A percentile compares a stretch with the other conserved stretches of the same genome.
These are phyloP conservation scores for Posidonia oceanica DNA, from an alignment of 116 monocot species.

Conservation along the genomic window DNA sequence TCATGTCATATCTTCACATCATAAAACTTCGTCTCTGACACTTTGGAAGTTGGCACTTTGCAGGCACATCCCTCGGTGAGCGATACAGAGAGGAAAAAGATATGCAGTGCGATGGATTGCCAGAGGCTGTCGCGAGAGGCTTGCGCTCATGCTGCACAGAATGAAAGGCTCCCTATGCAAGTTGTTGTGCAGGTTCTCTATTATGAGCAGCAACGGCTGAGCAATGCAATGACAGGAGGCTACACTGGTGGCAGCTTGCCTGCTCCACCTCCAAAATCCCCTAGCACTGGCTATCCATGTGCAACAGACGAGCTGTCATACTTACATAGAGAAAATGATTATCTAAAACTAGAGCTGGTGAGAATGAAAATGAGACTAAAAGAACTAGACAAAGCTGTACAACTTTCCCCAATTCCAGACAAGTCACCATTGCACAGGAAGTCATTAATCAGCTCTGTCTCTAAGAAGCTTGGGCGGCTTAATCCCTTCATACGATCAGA, in stretches of 20 bases:
- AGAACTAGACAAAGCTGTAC: constrained; percentile 14
- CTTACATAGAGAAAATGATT: constrained; percentile 57
- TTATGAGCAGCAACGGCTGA: constrained; percentile 62
- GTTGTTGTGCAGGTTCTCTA: constrained; percentile 72
- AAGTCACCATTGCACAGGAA: constrained; percentile 75
- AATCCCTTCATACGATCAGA: constrained; percentile 47
- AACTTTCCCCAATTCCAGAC: background rate
- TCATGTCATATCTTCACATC: background rate
- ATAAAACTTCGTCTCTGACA: background rate
- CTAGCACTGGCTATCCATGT: background rate
- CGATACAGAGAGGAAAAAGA: constrained; percentile 62
- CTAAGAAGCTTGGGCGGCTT: constrained; percentile 65
- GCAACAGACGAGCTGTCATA: constrained; percentile 36
- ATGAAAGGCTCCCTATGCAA: constrained; percentile 73
- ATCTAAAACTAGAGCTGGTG: constrained; percentile 53
- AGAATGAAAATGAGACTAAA: constrained; percentile 41
- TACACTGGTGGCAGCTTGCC: constrained; percentile 36
- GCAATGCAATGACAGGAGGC: constrained; percentile 16
- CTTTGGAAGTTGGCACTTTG: background rate
- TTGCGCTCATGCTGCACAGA: constrained; percentile 92
- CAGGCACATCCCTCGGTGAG: constrained; percentile 68
- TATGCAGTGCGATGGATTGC: constrained; percentile 79
- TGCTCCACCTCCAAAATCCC: constrained; percentile 13
- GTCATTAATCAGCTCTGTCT: constrained; percentile 49
- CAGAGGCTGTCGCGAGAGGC: constrained; percentile 83